A percentile compares a stretch with the other conserved stretches of the same genome.
phyloP scores from a whole-genome alignment of 2,329 filamentous ascomycete genomes.

The Curvularia sp. region DNA sequence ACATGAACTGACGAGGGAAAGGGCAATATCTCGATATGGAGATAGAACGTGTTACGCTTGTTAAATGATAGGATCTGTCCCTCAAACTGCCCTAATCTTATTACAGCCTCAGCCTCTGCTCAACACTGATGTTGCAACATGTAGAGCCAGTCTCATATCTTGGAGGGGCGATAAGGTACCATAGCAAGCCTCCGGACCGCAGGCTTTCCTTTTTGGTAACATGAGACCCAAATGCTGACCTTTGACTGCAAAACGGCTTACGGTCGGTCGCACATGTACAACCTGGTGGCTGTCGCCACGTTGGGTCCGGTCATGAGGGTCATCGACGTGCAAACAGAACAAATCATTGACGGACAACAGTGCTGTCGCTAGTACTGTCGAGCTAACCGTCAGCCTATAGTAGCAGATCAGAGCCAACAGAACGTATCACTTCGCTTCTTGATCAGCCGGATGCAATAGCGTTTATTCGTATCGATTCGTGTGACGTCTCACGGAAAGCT shows the following conservation, averaged over 20 bases:
- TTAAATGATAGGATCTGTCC: background rate
- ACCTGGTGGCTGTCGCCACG: slow-evolving; percentile 26
- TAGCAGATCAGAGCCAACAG: background rate
- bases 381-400: background rate
- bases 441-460: background rate
- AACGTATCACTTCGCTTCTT: background rate
- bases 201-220: background rate
- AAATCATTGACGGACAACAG: background rate
- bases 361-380: background rate
- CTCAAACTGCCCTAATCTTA: background rate
- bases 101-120: background rate
- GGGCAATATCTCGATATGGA: background rate
- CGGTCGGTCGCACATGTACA: slow-evolving; percentile 16
- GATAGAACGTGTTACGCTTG: background rate
- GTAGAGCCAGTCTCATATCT: background rate
- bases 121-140: background rate
- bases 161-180: background rate
- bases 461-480: background rate
- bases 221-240: background rate
- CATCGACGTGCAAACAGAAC: background rate
- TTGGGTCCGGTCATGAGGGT: slow-evolving; percentile 17
- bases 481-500: slow-evolving; percentile 13
- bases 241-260: slow-evolving; percentile 7
- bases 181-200: background rate
- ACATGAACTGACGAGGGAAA: background rate